Evolutionary conservation across 2,329 filamentous ascomycete genomes (phyloP), one percentile per base, ranked within the genome.

Genomic region (Fusarium armeniacum): DNA sequence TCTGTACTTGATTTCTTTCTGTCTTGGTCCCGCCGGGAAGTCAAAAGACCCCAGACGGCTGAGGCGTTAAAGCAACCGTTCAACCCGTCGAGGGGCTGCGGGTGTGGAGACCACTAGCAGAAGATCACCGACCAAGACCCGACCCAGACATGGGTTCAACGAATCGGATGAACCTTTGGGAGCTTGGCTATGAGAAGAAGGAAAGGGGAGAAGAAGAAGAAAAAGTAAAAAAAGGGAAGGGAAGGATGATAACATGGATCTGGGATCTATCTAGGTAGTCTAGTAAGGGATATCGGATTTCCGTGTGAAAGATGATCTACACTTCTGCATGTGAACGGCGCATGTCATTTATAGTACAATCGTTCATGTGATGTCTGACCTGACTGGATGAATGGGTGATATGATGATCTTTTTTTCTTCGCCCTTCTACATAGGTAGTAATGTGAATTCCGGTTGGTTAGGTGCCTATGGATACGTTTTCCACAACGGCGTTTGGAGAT

Each of bases 41-140:
- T 18, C 49, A 30, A 52, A 61, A 52, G n/a, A 35, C 36, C 26
- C 22, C 32, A n/a, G 62, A 45, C 45, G 58, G 67, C 53, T 70
- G 40, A 58, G 67, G 67, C 58, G 67, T 70, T 26, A 54, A 53
- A 38, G 38, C 30, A 40, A 49, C 54, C 32, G 35, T 43, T 51
- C 38, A 43, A 22, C 47, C 49, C 47, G 49, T 41, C 53, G 44
- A 28, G 40, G 44, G 36, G 46, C 35, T 53, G 51, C 15, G 33
- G 18, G 30, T 53, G 67, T 45, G 62, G 58, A 28, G 43, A 22
- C 55, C 59, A 36, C 67, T 52, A 70, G 28, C 24, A 65, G 54
- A 49, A 26, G 62, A 65, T 65, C 54, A 38, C 36, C 26, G 20
- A 38, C 26, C 50, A 35, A 12, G 49, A 40, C 24, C 26, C 4